A percentile compares a stretch with the other conserved stretches of the same genome.
These are phyloP conservation scores for Nidularia pulvinata DNA, from an alignment of 768 basidiomycete genomes.

Conservation along the genomic window DNA sequence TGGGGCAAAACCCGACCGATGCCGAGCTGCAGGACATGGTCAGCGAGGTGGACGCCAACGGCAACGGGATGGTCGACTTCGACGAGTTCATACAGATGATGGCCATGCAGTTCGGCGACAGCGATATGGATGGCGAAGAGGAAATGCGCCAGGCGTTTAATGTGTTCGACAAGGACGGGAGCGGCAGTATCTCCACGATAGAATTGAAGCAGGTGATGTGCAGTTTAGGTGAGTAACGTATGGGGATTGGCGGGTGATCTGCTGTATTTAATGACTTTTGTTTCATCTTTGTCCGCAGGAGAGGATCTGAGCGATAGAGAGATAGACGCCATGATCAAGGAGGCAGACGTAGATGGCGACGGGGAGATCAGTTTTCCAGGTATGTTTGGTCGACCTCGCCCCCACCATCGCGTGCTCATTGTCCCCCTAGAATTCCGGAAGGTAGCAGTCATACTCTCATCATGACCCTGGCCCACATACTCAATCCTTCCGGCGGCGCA, in stretches of 20 bases:
- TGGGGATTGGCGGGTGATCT: background rate
- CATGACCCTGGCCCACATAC: background rate
- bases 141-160: slow-evolving; percentile 98
- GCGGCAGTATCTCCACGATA: slow-evolving; percentile 84
- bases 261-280: background rate
- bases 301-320: slow-evolving; percentile 79
- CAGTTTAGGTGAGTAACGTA: slow-evolving; percentile 64
- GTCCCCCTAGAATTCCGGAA: background rate
- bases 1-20: slow-evolving; percentile 90
- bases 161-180: slow-evolving; percentile 96
- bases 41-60: slow-evolving; percentile 79
- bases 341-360: slow-evolving; percentile 85
- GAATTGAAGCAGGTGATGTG: slow-evolving; percentile 94
- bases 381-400: slow-evolving; percentile 20
- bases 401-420: background rate
- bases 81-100: slow-evolving; percentile 83
- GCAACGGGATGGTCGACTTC: slow-evolving; percentile 83
- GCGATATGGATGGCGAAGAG: slow-evolving; percentile 76
- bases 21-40: slow-evolving; percentile 91
- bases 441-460: background rate
- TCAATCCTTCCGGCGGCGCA: background rate
- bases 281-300: slow-evolving; percentile 30
- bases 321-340: slow-evolving; percentile 90
- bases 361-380: slow-evolving; percentile 83
- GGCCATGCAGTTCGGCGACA: slow-evolving; percentile 79